These are phyloP conservation scores for Boletus sp. DNA, from an alignment of 768 basidiomycete species.

Conservation along the genomic window DNA sequence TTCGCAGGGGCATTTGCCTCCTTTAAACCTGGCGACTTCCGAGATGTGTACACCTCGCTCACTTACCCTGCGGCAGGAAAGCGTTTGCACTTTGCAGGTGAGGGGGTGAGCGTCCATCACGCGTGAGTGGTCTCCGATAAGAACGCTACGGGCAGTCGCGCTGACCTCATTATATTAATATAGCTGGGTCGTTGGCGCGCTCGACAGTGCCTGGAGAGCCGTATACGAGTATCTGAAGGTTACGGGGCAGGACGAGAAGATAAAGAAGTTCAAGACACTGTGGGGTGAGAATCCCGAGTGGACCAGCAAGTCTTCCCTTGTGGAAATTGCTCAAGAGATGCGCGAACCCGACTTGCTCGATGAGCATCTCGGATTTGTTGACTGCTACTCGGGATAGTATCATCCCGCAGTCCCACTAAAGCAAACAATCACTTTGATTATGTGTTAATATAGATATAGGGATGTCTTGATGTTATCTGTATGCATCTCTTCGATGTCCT, in stretches of 20 bases:
- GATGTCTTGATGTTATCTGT: too few relatives aligned
- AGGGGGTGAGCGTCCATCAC: conserved; percentile 35
- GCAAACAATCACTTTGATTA: too few relatives aligned
- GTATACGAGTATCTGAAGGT: conserved; percentile 27
- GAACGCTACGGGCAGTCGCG: too few relatives aligned
- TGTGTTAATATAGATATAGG: too few relatives aligned
- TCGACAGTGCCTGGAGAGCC: conserved; percentile 37
- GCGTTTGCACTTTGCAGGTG: conserved; percentile 12
- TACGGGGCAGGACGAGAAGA: conserved; percentile 8
- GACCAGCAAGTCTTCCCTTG: neutral
- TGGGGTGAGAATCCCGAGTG: conserved; percentile 35
- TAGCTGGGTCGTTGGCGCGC: conserved; percentile 39
- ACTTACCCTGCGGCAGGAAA: conserved; percentile 27
- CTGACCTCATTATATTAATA: neutral
- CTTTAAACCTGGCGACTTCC: conserved; percentile 40
- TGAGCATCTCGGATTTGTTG: too few relatives aligned
- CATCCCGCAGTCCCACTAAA: too few relatives aligned
- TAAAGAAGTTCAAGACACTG: conserved; percentile 14
- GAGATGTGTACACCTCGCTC: conserved; percentile 30
- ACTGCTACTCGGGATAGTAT: too few relatives aligned
- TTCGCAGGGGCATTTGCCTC: conserved; percentile 36
- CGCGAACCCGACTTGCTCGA: neutral
- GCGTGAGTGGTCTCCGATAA: conserved; percentile 22
- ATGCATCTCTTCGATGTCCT: neutral
- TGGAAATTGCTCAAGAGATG: neutral